Conservation (phyloP, 306 rosid genomes). For the Luffa aegyptiaca region DNA sequence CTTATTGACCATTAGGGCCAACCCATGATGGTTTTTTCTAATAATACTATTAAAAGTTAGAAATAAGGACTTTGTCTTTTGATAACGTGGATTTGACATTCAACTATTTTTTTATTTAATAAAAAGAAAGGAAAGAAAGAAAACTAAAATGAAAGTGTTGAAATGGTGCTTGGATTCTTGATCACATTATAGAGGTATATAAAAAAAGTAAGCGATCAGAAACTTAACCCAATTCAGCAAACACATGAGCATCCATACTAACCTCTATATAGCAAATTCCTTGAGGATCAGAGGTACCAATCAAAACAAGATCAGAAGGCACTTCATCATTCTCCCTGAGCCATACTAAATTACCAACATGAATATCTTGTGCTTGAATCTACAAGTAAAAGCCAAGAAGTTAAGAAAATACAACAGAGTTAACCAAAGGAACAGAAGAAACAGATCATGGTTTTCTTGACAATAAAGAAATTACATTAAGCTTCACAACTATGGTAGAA, state of each 20-base stretch:
- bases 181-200: not conserved
- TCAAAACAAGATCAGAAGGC: conserved; percentile 92
- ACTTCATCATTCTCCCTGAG: conserved; percentile 97
- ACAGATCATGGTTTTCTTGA: not conserved
- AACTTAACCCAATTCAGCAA: not conserved
- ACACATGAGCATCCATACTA: conserved; percentile 13
- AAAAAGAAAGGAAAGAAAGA: not conserved
- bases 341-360: conserved; percentile 86
- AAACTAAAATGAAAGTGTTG: not conserved
- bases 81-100: not conserved
- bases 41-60: not conserved
- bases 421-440: conserved; percentile 10
- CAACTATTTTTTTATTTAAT: not conserved
- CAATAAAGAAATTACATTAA: conserved; percentile 1
- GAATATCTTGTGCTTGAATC: conserved; percentile 92
- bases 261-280: conserved; percentile 95
- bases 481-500: not conserved
- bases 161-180: not conserved
- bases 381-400: conserved; percentile 25
- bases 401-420: conserved; percentile 14
- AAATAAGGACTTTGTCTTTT: not conserved
- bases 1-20: no score
- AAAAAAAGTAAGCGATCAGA: not conserved
- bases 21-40: no score
- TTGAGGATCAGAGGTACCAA: conserved; percentile 92